A percentile compares a stretch with the other conserved stretches of the same genome.
Conservation (phyloP, 2,329 filamentous ascomycete genomes). For the Fusarium citri region DNA sequence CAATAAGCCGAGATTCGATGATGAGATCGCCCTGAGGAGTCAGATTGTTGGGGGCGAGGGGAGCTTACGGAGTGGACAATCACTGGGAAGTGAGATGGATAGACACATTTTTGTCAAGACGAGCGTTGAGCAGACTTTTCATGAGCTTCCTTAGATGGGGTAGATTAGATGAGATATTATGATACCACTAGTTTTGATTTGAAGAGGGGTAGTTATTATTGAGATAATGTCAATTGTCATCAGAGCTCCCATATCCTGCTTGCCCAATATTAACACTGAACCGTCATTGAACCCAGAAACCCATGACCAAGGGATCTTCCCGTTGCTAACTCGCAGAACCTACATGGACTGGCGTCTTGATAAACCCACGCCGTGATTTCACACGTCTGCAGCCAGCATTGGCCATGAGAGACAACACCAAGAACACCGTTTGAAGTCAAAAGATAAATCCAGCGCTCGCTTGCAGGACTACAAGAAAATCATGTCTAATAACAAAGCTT, state of each 20-base stretch:
- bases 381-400: too few relatives aligned
- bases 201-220: neutral
- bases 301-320: too few relatives aligned
- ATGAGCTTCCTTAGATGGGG: neutral
- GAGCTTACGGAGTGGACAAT: constrained; percentile 1
- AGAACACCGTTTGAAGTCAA: too few relatives aligned
- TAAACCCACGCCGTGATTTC: too few relatives aligned
- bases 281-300: too few relatives aligned
- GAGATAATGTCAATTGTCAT: neutral
- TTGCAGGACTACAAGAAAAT: too few relatives aligned
- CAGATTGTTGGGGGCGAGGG: constrained; percentile 8
- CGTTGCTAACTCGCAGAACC: too few relatives aligned
- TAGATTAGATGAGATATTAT: neutral
- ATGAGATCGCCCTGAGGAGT: constrained; percentile 19
- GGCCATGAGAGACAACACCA: too few relatives aligned
- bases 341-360: too few relatives aligned
- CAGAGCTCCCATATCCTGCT: too few relatives aligned
- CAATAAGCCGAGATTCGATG: neutral
- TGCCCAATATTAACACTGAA: neutral
- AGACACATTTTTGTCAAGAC: constrained; percentile 22
- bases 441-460: too few relatives aligned
- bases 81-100: neutral
- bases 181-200: neutral
- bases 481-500: neutral
- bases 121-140: constrained; percentile 17